Base-by-base conservation (phyloP, 345 rosid species). In the Arabidopsis arenosa region DNA sequence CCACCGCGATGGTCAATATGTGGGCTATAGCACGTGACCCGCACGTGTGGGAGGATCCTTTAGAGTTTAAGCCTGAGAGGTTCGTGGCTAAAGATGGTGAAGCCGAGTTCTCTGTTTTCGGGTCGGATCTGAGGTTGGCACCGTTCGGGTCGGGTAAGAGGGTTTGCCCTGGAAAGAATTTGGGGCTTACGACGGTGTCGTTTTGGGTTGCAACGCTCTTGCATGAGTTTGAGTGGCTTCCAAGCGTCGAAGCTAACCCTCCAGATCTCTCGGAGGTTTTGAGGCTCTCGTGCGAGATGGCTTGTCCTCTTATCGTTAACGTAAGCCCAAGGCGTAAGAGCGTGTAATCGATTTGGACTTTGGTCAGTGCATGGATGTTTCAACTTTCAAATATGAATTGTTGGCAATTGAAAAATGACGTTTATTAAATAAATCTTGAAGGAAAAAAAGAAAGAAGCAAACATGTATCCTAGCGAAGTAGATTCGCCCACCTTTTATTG, bases 1-100 rank as follows among this genome's bases (percentile, higher is more conserved):
- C 98, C 78, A 93, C 92, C 0, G 98, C 96, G 5, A 90, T 90
- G 93, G 96, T 93, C 63, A 93, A 93, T 83, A 93, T 93, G 98
- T 93, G 98, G 98, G 95, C 96, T 79, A 93, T 93, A 53, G 76
- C 87, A 13, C 78, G 95, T 85, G 98, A 93, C 78, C 89, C 88
- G 1, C 52, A 83, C 1, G 82, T 80, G 49, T 93, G 98, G 96
- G 79, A 64, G 36, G 75, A 86, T 82, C 96, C 98, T 5, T 75
- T 83, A 28, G 74, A 77, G 65, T 89, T 88, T 75, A 79, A 59
- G 63, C 93, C 96, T n/a, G 93, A 87, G 15, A 83, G 96, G 70
- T 93, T 93, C 52, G 66, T 86, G 45, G 62, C 80, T 9, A 54
- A 70, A 54, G 80, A 82, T 1, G 86, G 76, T 2, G 86, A 80